Evolutionary conservation across 2,329 filamentous ascomycete species (phyloP), one percentile per base, ranked within the genome.

Genomic region (Corniculantispora saksenae): DNA sequence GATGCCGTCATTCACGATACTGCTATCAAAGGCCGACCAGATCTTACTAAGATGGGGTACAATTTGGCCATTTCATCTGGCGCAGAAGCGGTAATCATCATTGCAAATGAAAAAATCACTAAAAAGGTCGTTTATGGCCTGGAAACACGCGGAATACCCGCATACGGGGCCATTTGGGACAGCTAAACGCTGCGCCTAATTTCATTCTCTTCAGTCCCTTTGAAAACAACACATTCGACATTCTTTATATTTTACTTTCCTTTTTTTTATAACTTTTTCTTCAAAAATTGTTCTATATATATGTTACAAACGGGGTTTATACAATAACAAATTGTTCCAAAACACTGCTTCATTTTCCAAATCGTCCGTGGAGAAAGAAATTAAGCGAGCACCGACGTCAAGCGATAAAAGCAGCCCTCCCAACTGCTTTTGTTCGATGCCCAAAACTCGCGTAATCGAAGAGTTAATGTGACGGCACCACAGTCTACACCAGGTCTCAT

Each of bases 91-190:
- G 89, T 92, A 45, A 88, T 92, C 72, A 84, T 92, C 66, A 89
- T 93, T 70, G 88, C 87, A 63, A 93, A 93, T 73, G 86, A 88
- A 65, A 83, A 77, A 64, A 83, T 92, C 40, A 92, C 90, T 21
- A 83, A 83, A 71, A 86, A 86, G 77, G 82, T 93, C 1, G 89
- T 93, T 0, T 90, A 88, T 72, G 88, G 84, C 10, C 77, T 93
- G 59, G 89, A 92, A 77, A 82, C 81, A 45, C 81, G 88, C 63
- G 89, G 89, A 0, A 76, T 92, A 9, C 82, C 86, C 2, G 89
- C 89, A 10, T 93, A 85, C 76, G 91, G 91, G 8, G 89, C 91
- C 10, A 91, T 93, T 70, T 93, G 89, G 79, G 91, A 93, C 67
- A 80, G 79, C 58, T 81, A 25, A 32, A 43, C 4, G 45, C 38